A percentile compares a stretch with the other conserved stretches of the same genome.
Conservation (phyloP, 2,329 filamentous ascomycete genomes). For the Calonectria henricotiae region DNA sequence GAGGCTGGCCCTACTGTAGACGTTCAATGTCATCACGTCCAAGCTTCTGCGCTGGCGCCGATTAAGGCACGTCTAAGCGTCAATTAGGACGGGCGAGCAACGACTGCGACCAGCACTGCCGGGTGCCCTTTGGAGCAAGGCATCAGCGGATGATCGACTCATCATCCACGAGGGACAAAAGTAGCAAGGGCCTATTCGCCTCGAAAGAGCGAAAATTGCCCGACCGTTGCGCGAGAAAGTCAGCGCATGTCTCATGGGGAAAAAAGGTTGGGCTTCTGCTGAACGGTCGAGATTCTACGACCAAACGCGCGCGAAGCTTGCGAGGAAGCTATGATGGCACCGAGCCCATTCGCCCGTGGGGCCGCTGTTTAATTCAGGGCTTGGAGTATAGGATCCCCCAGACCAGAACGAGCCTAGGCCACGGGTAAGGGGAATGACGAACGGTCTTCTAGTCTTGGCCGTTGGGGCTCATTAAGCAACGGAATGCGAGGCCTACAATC, state of each 20-base stretch:
- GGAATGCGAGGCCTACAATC: neutral
- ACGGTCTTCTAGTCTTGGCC: conserved; percentile 8
- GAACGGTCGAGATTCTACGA: neutral
- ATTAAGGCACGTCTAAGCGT: conserved; percentile 29
- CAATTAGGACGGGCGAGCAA: neutral
- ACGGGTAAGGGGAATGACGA: conserved; percentile 33
- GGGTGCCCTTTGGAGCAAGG: conserved; percentile 10
- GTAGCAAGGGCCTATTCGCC: conserved; percentile 3
- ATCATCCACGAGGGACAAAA: conserved; percentile 20
- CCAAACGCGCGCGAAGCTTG: conserved; percentile 1
- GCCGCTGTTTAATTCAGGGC: conserved; percentile 11
- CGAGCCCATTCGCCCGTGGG: conserved; percentile 31
- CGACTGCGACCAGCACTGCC: conserved; percentile 3
- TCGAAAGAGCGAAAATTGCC: conserved; percentile 19
- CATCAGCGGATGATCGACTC: conserved; percentile 25
- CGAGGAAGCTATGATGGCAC: neutral
- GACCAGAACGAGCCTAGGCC: conserved; percentile 29
- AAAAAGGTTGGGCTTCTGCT: conserved; percentile 6
- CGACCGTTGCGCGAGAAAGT: conserved; percentile 12
- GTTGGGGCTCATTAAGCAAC: conserved; percentile 8
- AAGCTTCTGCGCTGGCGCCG: conserved; percentile 23
- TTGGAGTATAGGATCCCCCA: conserved; percentile 1
- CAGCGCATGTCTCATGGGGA: conserved; percentile 6
- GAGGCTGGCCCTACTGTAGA: conserved; percentile 2
- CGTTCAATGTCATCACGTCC: conserved; percentile 26